Conservation (phyloP, 139 green algal genomes). For the Bryopsis sp. region DNA sequence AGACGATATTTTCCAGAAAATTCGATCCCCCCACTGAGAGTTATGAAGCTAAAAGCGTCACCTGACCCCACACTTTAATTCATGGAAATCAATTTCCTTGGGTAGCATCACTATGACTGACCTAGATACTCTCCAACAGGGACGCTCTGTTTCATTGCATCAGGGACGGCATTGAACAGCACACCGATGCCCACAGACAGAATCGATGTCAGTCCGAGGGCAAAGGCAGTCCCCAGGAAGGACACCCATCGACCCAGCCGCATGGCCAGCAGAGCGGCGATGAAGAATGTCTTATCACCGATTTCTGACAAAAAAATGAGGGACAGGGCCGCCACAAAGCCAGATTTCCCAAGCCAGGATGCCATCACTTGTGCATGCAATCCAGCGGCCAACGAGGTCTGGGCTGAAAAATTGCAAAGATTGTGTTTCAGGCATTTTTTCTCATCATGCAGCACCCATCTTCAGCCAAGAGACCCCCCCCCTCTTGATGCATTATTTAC, state of each 20-base stretch:
- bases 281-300: slow-evolving; percentile 99
- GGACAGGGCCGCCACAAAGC: slow-evolving; percentile 87
- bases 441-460: too few relatives aligned
- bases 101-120: too few relatives aligned
- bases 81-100: too few relatives aligned
- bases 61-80: too few relatives aligned
- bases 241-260: slow-evolving; percentile 39
- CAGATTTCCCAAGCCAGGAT: slow-evolving; percentile 52
- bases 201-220: slow-evolving; percentile 78
- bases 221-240: slow-evolving; percentile 51
- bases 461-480: too few relatives aligned
- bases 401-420: too few relatives aligned
- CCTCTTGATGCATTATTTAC: too few relatives aligned
- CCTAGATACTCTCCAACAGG: slow-evolving; percentile 72
- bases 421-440: too few relatives aligned
- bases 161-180: slow-evolving; percentile 74
- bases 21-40: too few relatives aligned
- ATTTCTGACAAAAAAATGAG: slow-evolving; percentile 95
- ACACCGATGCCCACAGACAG: slow-evolving; percentile 88
- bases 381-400: not conserved
- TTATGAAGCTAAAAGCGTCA: too few relatives aligned
- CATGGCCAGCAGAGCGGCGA: slow-evolving; percentile 92
- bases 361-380: slow-evolving; percentile 2
- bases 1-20: too few relatives aligned
- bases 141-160: slow-evolving; percentile 62